phyloP scores from a whole-genome alignment of 495 filamentous ascomycete genomes.

The Aspergillus ellipticus region DNA sequence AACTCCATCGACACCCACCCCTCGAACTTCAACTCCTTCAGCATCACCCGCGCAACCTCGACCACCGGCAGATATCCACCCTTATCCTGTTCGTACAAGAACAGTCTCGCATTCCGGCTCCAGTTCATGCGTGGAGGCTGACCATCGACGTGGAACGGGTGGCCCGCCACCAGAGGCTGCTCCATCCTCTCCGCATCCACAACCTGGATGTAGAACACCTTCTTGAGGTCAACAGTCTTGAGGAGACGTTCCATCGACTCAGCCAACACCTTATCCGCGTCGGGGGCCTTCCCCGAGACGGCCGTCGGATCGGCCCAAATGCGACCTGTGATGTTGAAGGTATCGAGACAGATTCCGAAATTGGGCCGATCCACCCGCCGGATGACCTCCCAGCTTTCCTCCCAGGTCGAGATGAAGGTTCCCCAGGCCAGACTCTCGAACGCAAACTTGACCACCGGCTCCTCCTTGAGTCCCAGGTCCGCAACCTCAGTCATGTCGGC shows the following conservation, averaged over 20 bases:
- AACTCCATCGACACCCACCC: slow-evolving; percentile 71
- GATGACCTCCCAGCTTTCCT: slow-evolving; percentile 62
- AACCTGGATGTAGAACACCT: slow-evolving; percentile 71
- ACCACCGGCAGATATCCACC: slow-evolving; percentile 62
- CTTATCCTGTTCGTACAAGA: slow-evolving; percentile 60
- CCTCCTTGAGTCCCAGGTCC: slow-evolving; percentile 51
- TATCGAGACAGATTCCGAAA: slow-evolving; percentile 71
- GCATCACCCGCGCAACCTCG: slow-evolving; percentile 43
- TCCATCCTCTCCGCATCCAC: slow-evolving; percentile 62
- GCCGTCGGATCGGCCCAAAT: slow-evolving; percentile 65
- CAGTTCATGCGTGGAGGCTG: slow-evolving; percentile 70
- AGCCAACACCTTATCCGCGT: slow-evolving; percentile 54
- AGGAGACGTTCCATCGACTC: slow-evolving; percentile 54
- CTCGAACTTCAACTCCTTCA: slow-evolving; percentile 56
- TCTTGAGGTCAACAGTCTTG: slow-evolving; percentile 50
- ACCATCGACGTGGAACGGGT: slow-evolving; percentile 57
- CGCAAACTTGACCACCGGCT: slow-evolving; percentile 57
- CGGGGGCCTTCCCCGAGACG: slow-evolving; percentile 43
- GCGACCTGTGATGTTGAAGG: slow-evolving; percentile 68
- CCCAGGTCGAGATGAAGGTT: slow-evolving; percentile 62
- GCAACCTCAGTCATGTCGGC: slow-evolving; percentile 58
- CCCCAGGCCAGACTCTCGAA: slow-evolving; percentile 70
- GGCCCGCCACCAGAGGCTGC: slow-evolving; percentile 51
- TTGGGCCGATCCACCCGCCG: slow-evolving; percentile 59
- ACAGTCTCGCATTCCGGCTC: slow-evolving; percentile 69